Base-by-base conservation (phyloP, 1,284 basidiomycete species). In the Ustilago tritici region DNA sequence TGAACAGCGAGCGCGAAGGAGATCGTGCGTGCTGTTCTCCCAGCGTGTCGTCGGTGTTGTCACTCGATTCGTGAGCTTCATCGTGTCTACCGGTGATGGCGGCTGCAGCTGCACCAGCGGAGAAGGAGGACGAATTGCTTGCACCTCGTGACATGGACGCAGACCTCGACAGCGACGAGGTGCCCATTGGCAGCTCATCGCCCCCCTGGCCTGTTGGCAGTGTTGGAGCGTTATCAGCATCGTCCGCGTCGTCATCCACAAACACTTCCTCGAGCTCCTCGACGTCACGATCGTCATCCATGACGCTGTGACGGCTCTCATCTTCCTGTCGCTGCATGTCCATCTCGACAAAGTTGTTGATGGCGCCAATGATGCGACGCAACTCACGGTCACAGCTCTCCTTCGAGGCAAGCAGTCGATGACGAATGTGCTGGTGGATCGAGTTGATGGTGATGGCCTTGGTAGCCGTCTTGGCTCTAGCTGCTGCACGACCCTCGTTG, bases 331-430 rank as follows among this genome's bases (percentile, higher is more conserved):
- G 91, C 59, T 92, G 89, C 56, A 96, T 89, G 76, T 92, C 90
- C 82, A 94, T 92, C 87, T 99, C 96, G 79, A 98, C 97, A 88
- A 94, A 98, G 35, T 91, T 88, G 70, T 95, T 96, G 88, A 99
- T 95, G 67, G 92, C 93, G 85, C 93, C 92, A 61, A 96, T 93
- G 82, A 98, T 93, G 81, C 93, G 92, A 84, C 92, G 91, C 12
- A 99, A 90, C 84, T 97, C 95, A 88, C 93, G 93, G 90, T 99
- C 95, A 88, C 96, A 99, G 78, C 93, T 93, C 62, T 93, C 91
- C 89, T 99, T 99, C 67, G 96, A 95, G 1, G 92, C 92, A 87
- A 93, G 93, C 86, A 98, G 91, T 63, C 96, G 92, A 80, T 95
- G 91, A 55, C 93, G 94, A 82, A 98, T 94, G 88, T 98, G 95